Percentiles rank a stretch among this genome's conserved stretches.
phyloP scores from a whole-genome alignment of 2,329 filamentous ascomycete species.

The Colletotrichum zoysiae region DNA sequence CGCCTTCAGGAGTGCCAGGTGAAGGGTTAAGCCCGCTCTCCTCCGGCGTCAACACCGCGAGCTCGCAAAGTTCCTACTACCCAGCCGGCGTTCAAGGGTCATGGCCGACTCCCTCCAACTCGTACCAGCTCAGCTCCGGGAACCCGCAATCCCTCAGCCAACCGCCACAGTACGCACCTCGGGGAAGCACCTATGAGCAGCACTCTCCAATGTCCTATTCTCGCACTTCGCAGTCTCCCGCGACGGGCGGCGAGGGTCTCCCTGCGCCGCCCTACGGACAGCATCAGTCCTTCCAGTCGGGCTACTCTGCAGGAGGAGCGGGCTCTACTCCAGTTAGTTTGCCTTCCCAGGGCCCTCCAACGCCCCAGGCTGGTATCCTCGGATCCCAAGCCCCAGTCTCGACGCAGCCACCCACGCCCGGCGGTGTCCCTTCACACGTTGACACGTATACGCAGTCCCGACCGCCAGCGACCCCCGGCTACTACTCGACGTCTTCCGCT shows the following conservation, averaged over 20 bases:
- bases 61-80: constrained; percentile 65
- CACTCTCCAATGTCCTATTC: constrained; percentile 63
- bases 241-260: constrained; percentile 68
- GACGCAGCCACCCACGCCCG: constrained; percentile 61
- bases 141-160: constrained; percentile 51
- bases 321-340: constrained; percentile 53
- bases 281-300: constrained; percentile 71
- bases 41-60: constrained; percentile 71
- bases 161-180: constrained; percentile 24
- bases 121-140: constrained; percentile 69
- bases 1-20: constrained; percentile 63
- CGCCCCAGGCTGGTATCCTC: constrained; percentile 58
- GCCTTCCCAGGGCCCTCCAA: constrained; percentile 47
- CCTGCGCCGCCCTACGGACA: constrained; percentile 77
- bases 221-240: constrained; percentile 59
- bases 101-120: constrained; percentile 69
- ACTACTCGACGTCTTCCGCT: constrained; percentile 68
- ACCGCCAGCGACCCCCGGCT: constrained; percentile 69
- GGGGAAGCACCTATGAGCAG: constrained; percentile 55
- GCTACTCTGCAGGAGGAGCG: constrained; percentile 64
- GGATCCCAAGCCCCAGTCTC: constrained; percentile 58
- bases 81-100: constrained; percentile 60
- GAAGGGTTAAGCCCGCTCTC: constrained; percentile 74
- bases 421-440: constrained; percentile 66
- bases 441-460: constrained; percentile 65